These are phyloP conservation scores for Emmonsiellopsis sp. DNA, from an alignment of 2,329 filamentous ascomycete species.

Conservation along the genomic window DNA sequence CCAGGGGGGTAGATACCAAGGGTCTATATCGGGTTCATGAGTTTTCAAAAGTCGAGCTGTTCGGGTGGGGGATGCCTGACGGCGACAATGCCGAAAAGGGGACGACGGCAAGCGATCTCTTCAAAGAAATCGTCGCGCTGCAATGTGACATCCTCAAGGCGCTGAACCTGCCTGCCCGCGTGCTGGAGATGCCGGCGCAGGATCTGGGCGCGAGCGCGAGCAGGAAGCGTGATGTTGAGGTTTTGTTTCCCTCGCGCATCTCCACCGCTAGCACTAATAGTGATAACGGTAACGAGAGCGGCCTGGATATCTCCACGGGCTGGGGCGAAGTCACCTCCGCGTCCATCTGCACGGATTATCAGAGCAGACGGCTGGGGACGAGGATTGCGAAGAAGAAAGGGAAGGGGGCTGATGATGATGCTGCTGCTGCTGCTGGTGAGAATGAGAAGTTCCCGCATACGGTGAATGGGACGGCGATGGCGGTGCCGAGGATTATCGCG, in stretches of 20 bases:
- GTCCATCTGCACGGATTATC: constrained; percentile 91
- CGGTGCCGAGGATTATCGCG: constrained; percentile 79
- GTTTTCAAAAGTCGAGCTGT: constrained; percentile 97
- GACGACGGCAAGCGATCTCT: constrained; percentile 41
- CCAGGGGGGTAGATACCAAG: constrained; percentile 81
- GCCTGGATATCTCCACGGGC: constrained; percentile 36
- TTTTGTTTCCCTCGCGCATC: constrained; percentile 77
- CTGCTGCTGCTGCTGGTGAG: constrained; percentile 20
- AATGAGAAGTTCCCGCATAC: constrained; percentile 68
- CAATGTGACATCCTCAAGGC: constrained; percentile 73
- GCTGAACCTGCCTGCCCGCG: constrained; percentile 72
- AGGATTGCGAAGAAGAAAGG: constrained; percentile 24
- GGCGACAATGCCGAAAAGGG: not conserved
- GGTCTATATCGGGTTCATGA: constrained; percentile 95
- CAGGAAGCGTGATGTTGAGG: constrained; percentile 88
- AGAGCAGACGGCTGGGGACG: constrained; percentile 72
- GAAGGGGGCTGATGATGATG: not conserved
- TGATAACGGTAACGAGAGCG: not conserved
- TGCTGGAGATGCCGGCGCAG: constrained; percentile 82
- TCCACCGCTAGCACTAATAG: constrained; percentile 1
- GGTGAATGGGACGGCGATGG: constrained; percentile 86
- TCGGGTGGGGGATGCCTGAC: constrained; percentile 66
- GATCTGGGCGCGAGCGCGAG: constrained; percentile 84
- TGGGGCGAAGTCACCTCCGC: constrained; percentile 93
- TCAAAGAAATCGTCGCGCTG: constrained; percentile 76